phyloP scores from a whole-genome alignment of 2,329 filamentous ascomycete genomes.

The Fusarium vanettenii region DNA sequence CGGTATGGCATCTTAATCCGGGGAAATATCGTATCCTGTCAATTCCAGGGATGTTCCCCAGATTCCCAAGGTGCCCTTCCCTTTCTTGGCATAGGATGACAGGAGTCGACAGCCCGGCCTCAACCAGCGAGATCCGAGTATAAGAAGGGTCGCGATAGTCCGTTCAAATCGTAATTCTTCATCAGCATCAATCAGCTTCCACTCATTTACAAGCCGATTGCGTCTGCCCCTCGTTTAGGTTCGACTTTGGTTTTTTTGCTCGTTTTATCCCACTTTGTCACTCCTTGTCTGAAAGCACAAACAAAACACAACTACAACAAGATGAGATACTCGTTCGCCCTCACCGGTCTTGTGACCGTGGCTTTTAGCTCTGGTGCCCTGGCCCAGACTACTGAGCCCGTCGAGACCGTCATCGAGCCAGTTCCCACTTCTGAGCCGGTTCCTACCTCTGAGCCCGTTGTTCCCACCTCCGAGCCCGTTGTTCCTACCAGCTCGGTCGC shows the following conservation, averaged over 20 bases:
- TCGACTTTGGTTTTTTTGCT: slow-evolving; percentile 20
- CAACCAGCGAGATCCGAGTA: slow-evolving; percentile 1
- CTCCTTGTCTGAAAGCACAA: slow-evolving; percentile 6
- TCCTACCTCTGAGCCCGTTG: too few relatives aligned
- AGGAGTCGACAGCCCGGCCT: neutral
- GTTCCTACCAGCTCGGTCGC: neutral
- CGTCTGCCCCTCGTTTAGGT: slow-evolving; percentile 31
- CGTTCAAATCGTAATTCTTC: slow-evolving; percentile 7
- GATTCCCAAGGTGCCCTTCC: neutral
- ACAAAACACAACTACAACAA: neutral
- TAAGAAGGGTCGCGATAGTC: slow-evolving; percentile 23
- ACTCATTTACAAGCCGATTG: slow-evolving; percentile 33
- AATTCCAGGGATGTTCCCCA: slow-evolving; percentile 30
- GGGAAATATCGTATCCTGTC: slow-evolving; percentile 28
- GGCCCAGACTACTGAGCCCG: slow-evolving; percentile 8
- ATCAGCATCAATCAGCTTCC: slow-evolving; percentile 34
- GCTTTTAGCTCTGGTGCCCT: slow-evolving; percentile 19
- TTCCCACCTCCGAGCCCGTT: neutral
- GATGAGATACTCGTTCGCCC: slow-evolving; percentile 34
- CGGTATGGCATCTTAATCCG: neutral
- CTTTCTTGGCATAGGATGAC: neutral
- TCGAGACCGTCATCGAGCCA: neutral
- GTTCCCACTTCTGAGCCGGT: neutral
- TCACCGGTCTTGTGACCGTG: slow-evolving; percentile 36
- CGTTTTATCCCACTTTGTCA: slow-evolving; percentile 27